Evolutionary conservation across 202 grass and related monocot genomes (phyloP), one percentile per base, ranked within the genome.

Genomic region (Carex sylvatica): DNA sequence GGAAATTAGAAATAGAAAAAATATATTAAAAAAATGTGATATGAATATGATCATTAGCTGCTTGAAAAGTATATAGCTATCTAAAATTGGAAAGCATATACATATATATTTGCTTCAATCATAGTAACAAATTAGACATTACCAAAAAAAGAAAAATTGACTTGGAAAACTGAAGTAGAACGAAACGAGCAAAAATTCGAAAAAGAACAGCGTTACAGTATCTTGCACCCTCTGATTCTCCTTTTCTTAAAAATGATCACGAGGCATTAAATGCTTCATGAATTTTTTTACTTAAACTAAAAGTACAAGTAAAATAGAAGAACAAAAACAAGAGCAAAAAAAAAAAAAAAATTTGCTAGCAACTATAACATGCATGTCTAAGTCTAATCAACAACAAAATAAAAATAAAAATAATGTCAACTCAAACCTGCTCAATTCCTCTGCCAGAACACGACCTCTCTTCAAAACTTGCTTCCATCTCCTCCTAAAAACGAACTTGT

Each of bases 121-220:
- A 4, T 22, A 86, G 85, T 86, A 53, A 94, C 86, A 31, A 85
- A 62, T 78, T 89, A 89, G 6, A 92, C 64, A 40, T 87, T 71
- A 71, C 68, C 38, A 9, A 71, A 22, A 23, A 1, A 70, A 46
- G 44, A 46, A 4, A 23, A 12, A 0, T 1, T n/a, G 6, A 94
- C 78, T 24, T 85, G 79, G 78, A 90, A 90, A 71, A 88, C 89
- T 15, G 85, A 90, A 71, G 85, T 91, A n/a, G 92, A 88, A 49
- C 88, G 84, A 85, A 92, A 78, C 2, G 84, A 85, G 59, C 87
- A 86, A 79, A 93, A 91, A 84, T 93, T 93, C 59, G 82, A 87
- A 51, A 82, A 97, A 92, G 56, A 85, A 88, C 88, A 90, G 75
- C 30, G 61, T 10, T 65, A 53, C 40, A 63, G 28, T 77, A 83